phyloP scores from a whole-genome alignment of 1,284 basidiomycete species.

The Boletellus deceptivus region DNA sequence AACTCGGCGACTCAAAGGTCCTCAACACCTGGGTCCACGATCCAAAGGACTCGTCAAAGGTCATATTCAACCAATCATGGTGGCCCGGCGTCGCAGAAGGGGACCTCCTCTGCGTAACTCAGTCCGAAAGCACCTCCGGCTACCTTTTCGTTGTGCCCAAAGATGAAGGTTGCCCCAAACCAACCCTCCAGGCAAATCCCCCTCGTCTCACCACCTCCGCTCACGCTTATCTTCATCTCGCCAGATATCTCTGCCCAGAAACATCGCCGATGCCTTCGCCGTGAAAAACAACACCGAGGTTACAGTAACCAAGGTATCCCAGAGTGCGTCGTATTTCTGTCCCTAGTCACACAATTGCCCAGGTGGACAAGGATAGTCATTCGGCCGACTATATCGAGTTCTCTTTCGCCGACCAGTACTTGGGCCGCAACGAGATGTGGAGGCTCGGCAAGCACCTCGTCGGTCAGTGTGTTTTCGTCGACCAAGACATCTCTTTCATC shows the following conservation, averaged over 20 bases:
- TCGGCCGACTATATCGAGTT: slow-evolving; percentile 85
- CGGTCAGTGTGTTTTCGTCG: slow-evolving; percentile 69
- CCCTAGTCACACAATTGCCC: slow-evolving; percentile 6
- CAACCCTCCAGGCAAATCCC: slow-evolving; percentile 58
- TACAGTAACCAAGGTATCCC: slow-evolving; percentile 59
- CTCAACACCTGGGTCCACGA: slow-evolving; percentile 76
- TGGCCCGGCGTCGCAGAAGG: slow-evolving; percentile 77
- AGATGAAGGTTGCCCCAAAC: slow-evolving; percentile 58
- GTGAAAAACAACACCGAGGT: slow-evolving; percentile 72
- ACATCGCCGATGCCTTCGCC: slow-evolving; percentile 66
- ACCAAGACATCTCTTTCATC: slow-evolving; percentile 74
- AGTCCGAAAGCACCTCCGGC: slow-evolving; percentile 44
- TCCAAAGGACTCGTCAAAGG: slow-evolving; percentile 53
- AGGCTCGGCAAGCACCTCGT: slow-evolving; percentile 74
- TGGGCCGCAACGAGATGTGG: slow-evolving; percentile 94
- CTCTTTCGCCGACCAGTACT: slow-evolving; percentile 88
- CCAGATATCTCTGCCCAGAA: slow-evolving; percentile 71
- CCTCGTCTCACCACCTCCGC: slow-evolving; percentile 2
- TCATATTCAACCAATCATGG: slow-evolving; percentile 66
- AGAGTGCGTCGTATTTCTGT: neutral
- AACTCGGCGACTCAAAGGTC: slow-evolving; percentile 57
- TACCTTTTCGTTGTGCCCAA: slow-evolving; percentile 66
- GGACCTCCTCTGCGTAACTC: slow-evolving; percentile 60
- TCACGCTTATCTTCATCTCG: slow-evolving; percentile 4
- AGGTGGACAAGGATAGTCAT: slow-evolving; percentile 68